Evolutionary conservation across 2,329 filamentous ascomycete species (phyloP), one percentile per base, ranked within the genome.

Genomic region (Ceratocystiopsis minuta): DNA sequence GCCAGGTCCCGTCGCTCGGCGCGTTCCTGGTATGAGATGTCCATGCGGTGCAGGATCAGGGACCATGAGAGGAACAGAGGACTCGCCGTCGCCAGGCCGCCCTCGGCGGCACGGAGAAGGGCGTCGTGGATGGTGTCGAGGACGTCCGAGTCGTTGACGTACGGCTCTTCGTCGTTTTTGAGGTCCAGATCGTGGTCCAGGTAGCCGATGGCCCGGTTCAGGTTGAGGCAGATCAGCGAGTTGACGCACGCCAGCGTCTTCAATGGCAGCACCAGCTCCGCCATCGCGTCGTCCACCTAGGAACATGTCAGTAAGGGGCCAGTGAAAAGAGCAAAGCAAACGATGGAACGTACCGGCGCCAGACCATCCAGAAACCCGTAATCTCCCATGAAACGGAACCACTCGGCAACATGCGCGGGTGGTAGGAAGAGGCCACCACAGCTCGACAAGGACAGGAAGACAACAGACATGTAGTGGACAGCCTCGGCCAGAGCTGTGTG

Each of bases 31-130:
- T 76, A 79, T 13, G 72, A 71, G 36, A 73, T 61, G 49, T 75
- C 73, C 61, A 90, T 74, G 20, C 71, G 68, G 52, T 80, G 72
- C 11, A 87, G 65, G 20, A 94, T 71, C 38, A 88, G 64, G 4
- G 78, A 75, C 87, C 87, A 96, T 3, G 81, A 74, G 49, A 92
- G 81, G 16, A 84, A 70, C 16, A 82, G 75, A 2, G 84, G 83
- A 43, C 73, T 75, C 16, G 81, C 80, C 33, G 73, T 72, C 34
- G 66, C 63, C n/a, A 72, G 65, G 15, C 68, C 68, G 16, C 60
- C 54, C 24, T 66, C 66, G 13, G 74, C 69, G 9, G 76, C 72
- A 43, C 66, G 63, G 18, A 78, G 60, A 32, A 94, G 66, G n/a
- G 79, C 70, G 41, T 71, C 70, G 50, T 88, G 84, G 14, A 94